These are phyloP conservation scores for Skeletonema marinoi DNA, from an alignment of 108 stramenopile species.

Conservation along the genomic window DNA sequence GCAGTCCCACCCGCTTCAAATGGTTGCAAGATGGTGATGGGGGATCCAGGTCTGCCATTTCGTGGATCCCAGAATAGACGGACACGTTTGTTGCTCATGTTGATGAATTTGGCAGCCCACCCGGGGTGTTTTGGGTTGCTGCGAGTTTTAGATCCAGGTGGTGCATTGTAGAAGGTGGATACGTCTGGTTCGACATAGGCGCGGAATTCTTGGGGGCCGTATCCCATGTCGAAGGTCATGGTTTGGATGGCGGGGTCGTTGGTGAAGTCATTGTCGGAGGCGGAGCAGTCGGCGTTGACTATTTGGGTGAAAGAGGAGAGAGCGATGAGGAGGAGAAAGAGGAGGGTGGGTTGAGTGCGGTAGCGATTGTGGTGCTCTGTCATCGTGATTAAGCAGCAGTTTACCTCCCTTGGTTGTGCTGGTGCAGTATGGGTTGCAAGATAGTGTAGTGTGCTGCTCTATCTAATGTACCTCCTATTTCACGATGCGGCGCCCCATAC, in stretches of 20 bases:
- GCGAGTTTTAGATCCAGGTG: slow-evolving; percentile 15
- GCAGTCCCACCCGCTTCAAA: slow-evolving; percentile 66
- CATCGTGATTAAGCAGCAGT: neutral
- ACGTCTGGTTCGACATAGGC: slow-evolving; percentile 83
- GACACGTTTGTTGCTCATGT: slow-evolving; percentile 51
- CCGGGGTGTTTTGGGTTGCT: slow-evolving; percentile 59
- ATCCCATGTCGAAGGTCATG: slow-evolving; percentile 43
- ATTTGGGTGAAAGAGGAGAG: neutral
- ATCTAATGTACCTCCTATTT: too few relatives aligned
- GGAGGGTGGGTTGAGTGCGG: neutral
- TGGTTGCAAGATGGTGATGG: slow-evolving; percentile 46
- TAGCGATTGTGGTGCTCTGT: neutral
- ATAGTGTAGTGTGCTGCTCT: too few relatives aligned
- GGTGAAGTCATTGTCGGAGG: slow-evolving; percentile 31
- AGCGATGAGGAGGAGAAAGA: neutral
- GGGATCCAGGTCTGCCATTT: slow-evolving; percentile 33
- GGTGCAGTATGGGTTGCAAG: too few relatives aligned
- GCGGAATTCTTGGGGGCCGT: slow-evolving; percentile 46
- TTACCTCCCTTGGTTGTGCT: too few relatives aligned
- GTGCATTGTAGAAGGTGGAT: slow-evolving; percentile 55
- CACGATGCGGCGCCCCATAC: too few relatives aligned
- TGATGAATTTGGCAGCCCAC: slow-evolving; percentile 79
- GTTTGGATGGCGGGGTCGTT: slow-evolving; percentile 33
- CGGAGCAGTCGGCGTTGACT: slow-evolving; percentile 22
- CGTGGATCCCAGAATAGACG: slow-evolving; percentile 62